phyloP scores from a whole-genome alignment of 2,329 filamentous ascomycete genomes.

The Alternaria postmessia region DNA sequence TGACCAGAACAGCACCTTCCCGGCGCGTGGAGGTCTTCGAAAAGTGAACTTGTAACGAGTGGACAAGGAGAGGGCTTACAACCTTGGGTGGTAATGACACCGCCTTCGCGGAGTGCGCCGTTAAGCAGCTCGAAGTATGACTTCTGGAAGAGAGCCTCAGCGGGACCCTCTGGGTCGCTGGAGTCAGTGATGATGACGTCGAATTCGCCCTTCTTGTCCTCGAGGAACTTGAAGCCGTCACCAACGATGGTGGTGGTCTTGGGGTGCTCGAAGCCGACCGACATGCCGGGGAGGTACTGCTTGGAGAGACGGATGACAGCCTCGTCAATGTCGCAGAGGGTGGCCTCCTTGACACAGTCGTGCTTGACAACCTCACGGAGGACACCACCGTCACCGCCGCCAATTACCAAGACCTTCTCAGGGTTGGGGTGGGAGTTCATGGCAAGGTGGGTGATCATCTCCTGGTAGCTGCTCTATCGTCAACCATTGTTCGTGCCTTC shows the following conservation, averaged over 20 bases:
- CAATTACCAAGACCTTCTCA: slow-evolving; percentile 98
- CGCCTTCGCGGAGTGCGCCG: slow-evolving; percentile 89
- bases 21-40: slow-evolving; percentile 22
- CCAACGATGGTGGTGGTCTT: slow-evolving; percentile 92
- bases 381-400: slow-evolving; percentile 95
- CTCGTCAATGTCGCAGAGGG: slow-evolving; percentile 98
- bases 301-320: slow-evolving; percentile 98
- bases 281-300: slow-evolving; percentile 95
- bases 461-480: slow-evolving; percentile 74
- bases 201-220: slow-evolving; percentile 95
- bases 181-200: slow-evolving; percentile 99
- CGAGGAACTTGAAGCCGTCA: slow-evolving; percentile 98
- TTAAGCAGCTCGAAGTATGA: slow-evolving; percentile 95
- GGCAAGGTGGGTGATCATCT: slow-evolving; percentile 99
- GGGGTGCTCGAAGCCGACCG: slow-evolving; percentile 90
- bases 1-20: slow-evolving; percentile 22
- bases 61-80: slow-evolving; percentile 78
- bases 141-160: slow-evolving; percentile 97
- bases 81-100: slow-evolving; percentile 99
- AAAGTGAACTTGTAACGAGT: slow-evolving; percentile 26
- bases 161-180: slow-evolving; percentile 95
- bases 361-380: slow-evolving; percentile 99
- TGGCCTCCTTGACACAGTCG: slow-evolving; percentile 93
- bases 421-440: slow-evolving; percentile 99
- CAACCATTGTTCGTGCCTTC: slow-evolving; percentile 15